Evolutionary conservation across 148 eudicot genomes (phyloP).

Genomic region (Camellia granthamiana): DNA sequence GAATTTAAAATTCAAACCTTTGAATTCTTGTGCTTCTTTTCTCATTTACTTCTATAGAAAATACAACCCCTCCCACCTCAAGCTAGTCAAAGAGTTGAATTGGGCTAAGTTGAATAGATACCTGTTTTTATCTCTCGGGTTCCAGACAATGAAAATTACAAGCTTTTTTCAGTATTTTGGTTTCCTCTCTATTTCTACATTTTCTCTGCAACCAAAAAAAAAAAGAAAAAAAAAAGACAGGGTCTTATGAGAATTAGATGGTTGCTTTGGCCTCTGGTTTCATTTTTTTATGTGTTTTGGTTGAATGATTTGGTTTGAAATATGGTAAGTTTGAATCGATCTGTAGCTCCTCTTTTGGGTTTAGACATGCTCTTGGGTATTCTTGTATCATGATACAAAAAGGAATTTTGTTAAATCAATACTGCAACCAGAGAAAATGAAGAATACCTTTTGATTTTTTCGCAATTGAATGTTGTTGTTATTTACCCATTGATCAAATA

Average conservation of each 20-base stretch:
- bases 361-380: not conserved
- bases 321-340: not conserved
- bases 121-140: slow-evolving; percentile 8
- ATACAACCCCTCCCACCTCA: not conserved
- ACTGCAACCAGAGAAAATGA: not conserved
- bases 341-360: not conserved
- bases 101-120: slow-evolving; percentile 4
- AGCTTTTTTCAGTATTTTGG: not conserved
- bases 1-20: not conserved
- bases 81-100: slow-evolving; percentile 19
- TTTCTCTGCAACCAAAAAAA: not conserved
- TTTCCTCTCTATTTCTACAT: not conserved
- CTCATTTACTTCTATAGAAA: not conserved
- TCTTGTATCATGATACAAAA: not conserved
- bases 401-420: not conserved
- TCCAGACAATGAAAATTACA: not conserved
- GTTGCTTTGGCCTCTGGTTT: not conserved
- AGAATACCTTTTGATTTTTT: not conserved
- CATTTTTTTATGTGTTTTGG: not conserved
- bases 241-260: not conserved
- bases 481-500: not conserved
- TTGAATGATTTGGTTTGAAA: not conserved
- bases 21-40: not conserved
- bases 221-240: not conserved
- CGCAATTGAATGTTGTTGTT: too few species aligned